Conservation (phyloP, 495 filamentous ascomycete genomes). For the Penicillium taxi region DNA sequence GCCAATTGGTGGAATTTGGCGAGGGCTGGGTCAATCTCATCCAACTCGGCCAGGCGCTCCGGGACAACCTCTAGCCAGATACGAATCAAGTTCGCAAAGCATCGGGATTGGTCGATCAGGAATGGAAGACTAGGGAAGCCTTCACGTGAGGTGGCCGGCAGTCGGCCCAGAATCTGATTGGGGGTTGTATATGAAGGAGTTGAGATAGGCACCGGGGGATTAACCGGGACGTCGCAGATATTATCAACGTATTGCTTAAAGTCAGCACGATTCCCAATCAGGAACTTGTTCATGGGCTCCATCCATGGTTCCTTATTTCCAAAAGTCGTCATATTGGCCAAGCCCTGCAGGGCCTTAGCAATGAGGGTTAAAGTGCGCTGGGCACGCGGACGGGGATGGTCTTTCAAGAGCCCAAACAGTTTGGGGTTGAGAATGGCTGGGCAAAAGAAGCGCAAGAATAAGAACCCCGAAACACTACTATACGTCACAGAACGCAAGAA, state of each 20-base stretch:
- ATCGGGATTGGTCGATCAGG: conserved; percentile 82
- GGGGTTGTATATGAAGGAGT: conserved; percentile 90
- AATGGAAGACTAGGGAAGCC: conserved; percentile 93
- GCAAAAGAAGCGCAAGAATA: conserved; percentile 94
- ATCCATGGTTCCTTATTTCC: conserved; percentile 97
- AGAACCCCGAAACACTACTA: conserved; percentile 91
- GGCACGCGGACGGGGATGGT: conserved; percentile 78
- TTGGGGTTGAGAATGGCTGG: conserved; percentile 95
- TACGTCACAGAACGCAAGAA: conserved; percentile 88
- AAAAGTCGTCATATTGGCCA: conserved; percentile 89
- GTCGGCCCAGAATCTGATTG: conserved; percentile 76
- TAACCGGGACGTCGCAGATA: conserved; percentile 72
- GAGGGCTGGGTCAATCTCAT: conserved; percentile 33
- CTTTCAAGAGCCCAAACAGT: conserved; percentile 86
- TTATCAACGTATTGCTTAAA: conserved; percentile 84
- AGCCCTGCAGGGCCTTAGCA: conserved; percentile 88
- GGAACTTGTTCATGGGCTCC: conserved; percentile 87
- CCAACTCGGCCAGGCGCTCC: conserved; percentile 24
- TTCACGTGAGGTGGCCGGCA: conserved; percentile 77
- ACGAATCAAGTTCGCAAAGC: conserved; percentile 79
- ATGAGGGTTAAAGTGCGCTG: conserved; percentile 90
- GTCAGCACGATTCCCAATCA: conserved; percentile 44
- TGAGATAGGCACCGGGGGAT: conserved; percentile 53
- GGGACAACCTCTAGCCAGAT: conserved; percentile 69
- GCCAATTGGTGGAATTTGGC: conserved; percentile 70